Evolutionary conservation across 2,329 filamentous ascomycete species (phyloP).

Genomic region (Alternaria metachromatica): DNA sequence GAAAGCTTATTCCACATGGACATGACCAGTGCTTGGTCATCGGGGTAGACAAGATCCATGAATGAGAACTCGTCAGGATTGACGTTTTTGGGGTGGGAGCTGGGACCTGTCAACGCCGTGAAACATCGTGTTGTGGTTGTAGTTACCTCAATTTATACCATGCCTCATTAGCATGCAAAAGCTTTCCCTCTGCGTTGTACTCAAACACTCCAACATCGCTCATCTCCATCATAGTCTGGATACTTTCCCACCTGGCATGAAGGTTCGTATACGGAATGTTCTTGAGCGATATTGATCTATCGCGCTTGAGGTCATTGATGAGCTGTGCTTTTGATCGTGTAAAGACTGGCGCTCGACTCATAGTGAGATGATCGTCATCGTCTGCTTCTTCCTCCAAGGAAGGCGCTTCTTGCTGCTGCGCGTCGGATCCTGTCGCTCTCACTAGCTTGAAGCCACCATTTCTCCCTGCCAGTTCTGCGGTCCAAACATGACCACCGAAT

Average conservation of each 20-base stretch:
- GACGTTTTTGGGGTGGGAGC: constrained; percentile 29
- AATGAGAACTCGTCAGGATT: constrained; percentile 35
- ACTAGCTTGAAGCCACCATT: constrained; percentile 27
- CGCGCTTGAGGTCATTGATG: constrained; percentile 6
- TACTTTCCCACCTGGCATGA: constrained; percentile 31
- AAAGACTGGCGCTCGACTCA: neutral
- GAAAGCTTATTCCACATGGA: constrained; percentile 39
- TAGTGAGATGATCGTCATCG: neutral
- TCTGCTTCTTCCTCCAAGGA: constrained; percentile 1
- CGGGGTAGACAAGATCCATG: constrained; percentile 39
- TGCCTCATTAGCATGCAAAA: constrained; percentile 40
- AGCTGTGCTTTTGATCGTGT: constrained; percentile 15
- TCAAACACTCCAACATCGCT: constrained; percentile 45
- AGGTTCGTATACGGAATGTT: constrained; percentile 22
- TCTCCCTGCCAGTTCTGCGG: constrained; percentile 19
- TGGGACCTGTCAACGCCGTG: constrained; percentile 5
- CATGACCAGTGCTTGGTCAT: constrained; percentile 35
- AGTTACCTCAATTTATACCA: constrained; percentile 35
- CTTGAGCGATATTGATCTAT: neutral
- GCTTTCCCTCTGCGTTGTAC: constrained; percentile 30
- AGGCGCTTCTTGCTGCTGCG: neutral
- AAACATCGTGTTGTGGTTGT: neutral
- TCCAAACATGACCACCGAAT: constrained; percentile 28
- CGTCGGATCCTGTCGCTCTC: constrained; percentile 5
- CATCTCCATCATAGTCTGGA: constrained; percentile 46